Conservation (phyloP, 2,329 filamentous ascomycete genomes). For the Pyrenophora tritici-repentis region DNA sequence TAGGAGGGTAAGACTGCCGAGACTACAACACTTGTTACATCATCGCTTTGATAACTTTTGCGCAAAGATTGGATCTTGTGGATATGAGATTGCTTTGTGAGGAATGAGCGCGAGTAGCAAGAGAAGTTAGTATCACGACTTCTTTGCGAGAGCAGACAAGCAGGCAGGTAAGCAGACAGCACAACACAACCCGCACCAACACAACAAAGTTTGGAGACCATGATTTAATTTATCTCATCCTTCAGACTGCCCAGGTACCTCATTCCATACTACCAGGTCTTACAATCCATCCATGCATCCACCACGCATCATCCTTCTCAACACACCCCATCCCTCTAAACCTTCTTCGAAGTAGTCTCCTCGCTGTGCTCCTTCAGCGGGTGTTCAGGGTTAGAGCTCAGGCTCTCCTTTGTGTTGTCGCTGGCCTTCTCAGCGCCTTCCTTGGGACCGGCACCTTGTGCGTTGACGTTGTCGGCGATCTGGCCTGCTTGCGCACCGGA, state of each 20-base stretch:
- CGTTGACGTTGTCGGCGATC: conserved; percentile 61
- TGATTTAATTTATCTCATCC: not conserved
- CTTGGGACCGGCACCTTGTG: conserved; percentile 52
- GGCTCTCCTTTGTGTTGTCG: conserved; percentile 53
- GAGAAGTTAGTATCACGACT: no score
- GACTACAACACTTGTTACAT: no score
- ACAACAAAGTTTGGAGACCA: no score
- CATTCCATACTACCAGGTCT: not conserved
- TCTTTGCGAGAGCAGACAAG: no score
- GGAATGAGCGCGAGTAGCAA: no score
- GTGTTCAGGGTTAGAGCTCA: conserved; percentile 68
- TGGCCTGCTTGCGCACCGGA: conserved; percentile 66
- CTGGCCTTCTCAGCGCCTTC: conserved; percentile 55
- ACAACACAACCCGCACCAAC: no score
- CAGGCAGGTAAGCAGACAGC: no score
- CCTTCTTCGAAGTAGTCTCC: conserved; percentile 64
- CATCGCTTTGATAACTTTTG: no score
- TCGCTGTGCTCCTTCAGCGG: conserved; percentile 65
- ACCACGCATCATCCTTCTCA: not conserved
- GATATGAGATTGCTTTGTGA: no score
- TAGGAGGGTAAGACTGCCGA: not conserved
- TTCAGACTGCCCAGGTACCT: not conserved
- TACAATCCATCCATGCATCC: not conserved
- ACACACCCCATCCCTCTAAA: not conserved
- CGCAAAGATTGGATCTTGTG: no score